These are phyloP conservation scores for Phalaenopsis aphrodite DNA, from an alignment of 106 monocot genomes.

Conservation along the genomic window DNA sequence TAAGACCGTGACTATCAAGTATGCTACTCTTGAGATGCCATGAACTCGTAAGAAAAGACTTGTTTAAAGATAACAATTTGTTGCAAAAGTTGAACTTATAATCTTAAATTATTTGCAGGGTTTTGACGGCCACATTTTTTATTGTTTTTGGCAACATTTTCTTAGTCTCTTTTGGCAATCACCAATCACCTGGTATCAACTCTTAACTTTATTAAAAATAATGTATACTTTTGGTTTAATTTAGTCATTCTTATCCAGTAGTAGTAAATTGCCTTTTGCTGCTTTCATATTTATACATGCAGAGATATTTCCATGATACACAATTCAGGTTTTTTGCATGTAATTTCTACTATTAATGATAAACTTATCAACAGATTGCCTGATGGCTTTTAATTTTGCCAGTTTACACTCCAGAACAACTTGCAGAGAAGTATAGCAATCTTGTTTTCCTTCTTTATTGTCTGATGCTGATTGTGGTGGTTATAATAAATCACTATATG, in stretches of 20 bases:
- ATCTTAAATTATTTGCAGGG: conserved; percentile 37
- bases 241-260: not conserved
- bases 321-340: not conserved
- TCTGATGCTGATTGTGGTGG: conserved; percentile 60
- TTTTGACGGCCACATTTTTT: conserved; percentile 81
- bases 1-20: conserved; percentile 78
- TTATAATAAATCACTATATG: conserved; percentile 66
- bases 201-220: not conserved
- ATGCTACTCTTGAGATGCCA: conserved; percentile 18
- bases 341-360: not conserved
- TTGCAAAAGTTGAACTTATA: not conserved
- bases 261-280: not conserved
- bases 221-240: conserved; percentile 1
- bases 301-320: not conserved
- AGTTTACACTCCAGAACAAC: conserved; percentile 89
- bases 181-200: conserved; percentile 89
- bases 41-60: not conserved
- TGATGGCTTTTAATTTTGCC: conserved; percentile 24
- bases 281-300: conserved; percentile 1
- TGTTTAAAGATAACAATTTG: not conserved
- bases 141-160: conserved; percentile 91
- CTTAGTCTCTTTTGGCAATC: conserved; percentile 95
- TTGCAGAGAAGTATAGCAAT: conserved; percentile 77
- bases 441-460: conserved; percentile 84
- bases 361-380: not conserved